A percentile compares a stretch with the other conserved stretches of the same genome.
Evolutionary conservation across 345 rosid genomes (phyloP).

Genomic region (Gynandropsis gynandra): DNA sequence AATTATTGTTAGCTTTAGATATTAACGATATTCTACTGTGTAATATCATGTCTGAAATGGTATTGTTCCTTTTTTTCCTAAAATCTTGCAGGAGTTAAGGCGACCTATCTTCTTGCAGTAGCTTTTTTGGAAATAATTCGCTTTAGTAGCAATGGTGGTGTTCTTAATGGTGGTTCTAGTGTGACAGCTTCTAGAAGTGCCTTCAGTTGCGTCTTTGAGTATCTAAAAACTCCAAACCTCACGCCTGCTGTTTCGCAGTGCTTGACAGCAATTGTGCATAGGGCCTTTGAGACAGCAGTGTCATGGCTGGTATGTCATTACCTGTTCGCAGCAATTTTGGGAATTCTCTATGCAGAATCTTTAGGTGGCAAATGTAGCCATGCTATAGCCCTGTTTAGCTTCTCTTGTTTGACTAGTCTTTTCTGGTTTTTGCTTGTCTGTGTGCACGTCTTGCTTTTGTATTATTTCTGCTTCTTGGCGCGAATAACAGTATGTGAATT

Average conservation of each 20-base stretch:
- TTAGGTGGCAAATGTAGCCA: conserved; percentile 14
- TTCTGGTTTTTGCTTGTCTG: conserved; percentile 2
- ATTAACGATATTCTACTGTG: background rate
- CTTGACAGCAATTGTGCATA: conserved; percentile 82
- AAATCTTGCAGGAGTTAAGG: conserved; percentile 76
- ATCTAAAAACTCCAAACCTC: conserved; percentile 89
- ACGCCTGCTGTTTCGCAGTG: conserved; percentile 88
- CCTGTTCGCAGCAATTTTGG: conserved; percentile 8
- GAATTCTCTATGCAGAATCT: conserved; percentile 2
- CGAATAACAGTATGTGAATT: conserved; percentile 14
- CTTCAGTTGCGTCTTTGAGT: conserved; percentile 92
- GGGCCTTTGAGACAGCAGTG: conserved; percentile 88
- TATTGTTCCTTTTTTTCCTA: conserved; percentile 14
- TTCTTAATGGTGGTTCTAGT: conserved; percentile 69
- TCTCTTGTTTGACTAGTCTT: too few relatives aligned
- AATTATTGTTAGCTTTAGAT: background rate
- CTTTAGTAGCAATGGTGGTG: conserved; percentile 96
- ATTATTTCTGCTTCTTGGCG: conserved; percentile 11
- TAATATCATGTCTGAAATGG: background rate
- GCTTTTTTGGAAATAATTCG: conserved; percentile 93
- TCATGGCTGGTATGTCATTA: conserved; percentile 70
- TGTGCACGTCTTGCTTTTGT: conserved; percentile 7
- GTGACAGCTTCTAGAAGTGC: conserved; percentile 85
- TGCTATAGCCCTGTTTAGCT: too few relatives aligned
- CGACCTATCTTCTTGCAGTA: conserved; percentile 98